These are phyloP conservation scores for Erythrophleum fordii DNA, from an alignment of 306 rosid species.

Conservation along the genomic window DNA sequence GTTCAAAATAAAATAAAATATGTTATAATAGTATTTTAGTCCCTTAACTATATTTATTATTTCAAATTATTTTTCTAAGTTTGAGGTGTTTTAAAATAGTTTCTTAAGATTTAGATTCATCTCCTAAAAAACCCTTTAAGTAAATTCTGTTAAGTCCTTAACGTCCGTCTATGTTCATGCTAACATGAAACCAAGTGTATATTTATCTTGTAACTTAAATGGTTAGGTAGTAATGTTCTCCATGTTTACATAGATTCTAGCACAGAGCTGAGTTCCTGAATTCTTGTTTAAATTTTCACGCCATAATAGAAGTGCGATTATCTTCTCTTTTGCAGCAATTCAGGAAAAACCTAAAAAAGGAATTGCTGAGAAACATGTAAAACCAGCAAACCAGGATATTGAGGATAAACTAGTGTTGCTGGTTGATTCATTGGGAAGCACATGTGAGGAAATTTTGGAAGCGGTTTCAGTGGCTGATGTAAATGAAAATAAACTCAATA, in stretches of 20 bases:
- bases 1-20: too few species aligned
- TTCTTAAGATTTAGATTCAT: too few species aligned
- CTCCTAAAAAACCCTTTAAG: too few species aligned
- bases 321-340: conserved; percentile 46
- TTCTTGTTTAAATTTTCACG: conserved; percentile 15
- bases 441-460: conserved; percentile 45
- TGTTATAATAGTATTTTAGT: too few species aligned
- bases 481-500: conserved; percentile 49
- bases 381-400: conserved; percentile 43
- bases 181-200: too few species aligned
- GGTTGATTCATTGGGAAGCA: conserved; percentile 48
- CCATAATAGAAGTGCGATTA: conserved; percentile 24
- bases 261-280: not conserved
- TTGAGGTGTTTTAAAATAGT: too few species aligned
- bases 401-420: conserved; percentile 48
- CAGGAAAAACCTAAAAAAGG: conserved; percentile 51
- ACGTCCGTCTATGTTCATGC: too few species aligned
- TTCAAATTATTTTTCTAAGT: too few species aligned
- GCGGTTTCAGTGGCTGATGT: conserved; percentile 59
- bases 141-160: too few species aligned
- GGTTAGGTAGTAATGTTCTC: conserved; percentile 18
- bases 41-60: too few species aligned
- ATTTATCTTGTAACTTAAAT: too few species aligned
- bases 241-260: not conserved
- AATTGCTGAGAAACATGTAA: conserved; percentile 29